Percentiles rank a stretch among this genome's conserved stretches.
phyloP scores from a whole-genome alignment of 2,329 filamentous ascomycete species.

The Daldinia eschscholtzii region DNA sequence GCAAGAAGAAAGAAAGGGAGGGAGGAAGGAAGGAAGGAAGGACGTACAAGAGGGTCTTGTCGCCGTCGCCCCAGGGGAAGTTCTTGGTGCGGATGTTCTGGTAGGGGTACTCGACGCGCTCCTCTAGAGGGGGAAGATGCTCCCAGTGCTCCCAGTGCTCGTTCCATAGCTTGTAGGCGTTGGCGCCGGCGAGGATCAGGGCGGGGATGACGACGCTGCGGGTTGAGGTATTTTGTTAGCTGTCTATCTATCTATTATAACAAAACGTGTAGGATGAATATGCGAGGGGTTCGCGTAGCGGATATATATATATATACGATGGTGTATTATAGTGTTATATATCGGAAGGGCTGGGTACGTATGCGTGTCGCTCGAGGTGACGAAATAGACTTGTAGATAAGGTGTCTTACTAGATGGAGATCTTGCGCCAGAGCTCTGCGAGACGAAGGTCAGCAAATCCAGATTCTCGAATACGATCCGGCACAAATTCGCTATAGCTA shows the following conservation, averaged over 20 bases:
- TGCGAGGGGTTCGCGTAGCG: too few relatives aligned
- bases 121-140: conserved; percentile 88
- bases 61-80: conserved; percentile 93
- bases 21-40: conserved; percentile 12
- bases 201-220: conserved; percentile 80
- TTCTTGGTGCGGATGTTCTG: conserved; percentile 98
- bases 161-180: conserved; percentile 91
- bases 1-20: background rate
- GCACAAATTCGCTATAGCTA: conserved; percentile 43
- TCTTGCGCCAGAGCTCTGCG: conserved; percentile 92
- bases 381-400: too few relatives aligned
- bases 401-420: conserved; percentile 97
- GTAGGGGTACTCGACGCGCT: conserved; percentile 93
- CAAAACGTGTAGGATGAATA: too few relatives aligned
- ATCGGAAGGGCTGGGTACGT: background rate
- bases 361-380: background rate
- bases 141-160: conserved; percentile 97
- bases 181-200: conserved; percentile 78
- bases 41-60: conserved; percentile 84
- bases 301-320: background rate
- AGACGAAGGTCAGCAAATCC: conserved; percentile 48
- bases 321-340: too few relatives aligned
- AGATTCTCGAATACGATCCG: conserved; percentile 43
- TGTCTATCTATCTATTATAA: too few relatives aligned
- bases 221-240: conserved; percentile 16